phyloP scores from a whole-genome alignment of 139 green algal genomes.

The Chlamydomonas sphaeroides region DNA sequence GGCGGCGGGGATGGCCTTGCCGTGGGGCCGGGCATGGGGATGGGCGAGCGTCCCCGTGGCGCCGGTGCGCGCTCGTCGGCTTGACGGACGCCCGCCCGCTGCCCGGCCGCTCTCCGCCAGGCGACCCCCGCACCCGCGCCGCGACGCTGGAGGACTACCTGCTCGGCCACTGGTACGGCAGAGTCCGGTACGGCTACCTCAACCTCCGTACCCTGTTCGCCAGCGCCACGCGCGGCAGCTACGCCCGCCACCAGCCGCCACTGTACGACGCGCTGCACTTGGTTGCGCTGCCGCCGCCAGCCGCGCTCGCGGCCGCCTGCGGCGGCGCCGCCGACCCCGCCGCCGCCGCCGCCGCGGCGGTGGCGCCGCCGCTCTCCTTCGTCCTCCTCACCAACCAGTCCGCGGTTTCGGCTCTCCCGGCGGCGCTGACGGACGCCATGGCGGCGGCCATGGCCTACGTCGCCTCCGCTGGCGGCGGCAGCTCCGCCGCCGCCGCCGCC shows the following conservation, averaged over 20 bases:
- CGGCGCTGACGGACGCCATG: slow-evolving; percentile 44
- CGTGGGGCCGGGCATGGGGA: too few species aligned
- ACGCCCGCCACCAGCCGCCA: too few species aligned
- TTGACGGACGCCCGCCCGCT: too few species aligned
- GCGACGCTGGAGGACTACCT: slow-evolving; percentile 74
- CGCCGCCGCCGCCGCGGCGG: neutral
- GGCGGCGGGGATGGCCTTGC: too few species aligned
- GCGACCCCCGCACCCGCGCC: slow-evolving; percentile 4
- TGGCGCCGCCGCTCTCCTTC: slow-evolving; percentile 29
- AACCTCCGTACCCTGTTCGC: too few species aligned
- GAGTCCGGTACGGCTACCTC: neutral
- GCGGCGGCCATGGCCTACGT: slow-evolving; percentile 23
- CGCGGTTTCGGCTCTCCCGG: slow-evolving; percentile 62
- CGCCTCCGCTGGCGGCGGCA: neutral
- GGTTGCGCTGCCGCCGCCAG: slow-evolving; percentile 42
- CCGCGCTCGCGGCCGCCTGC: neutral
- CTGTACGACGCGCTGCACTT: slow-evolving; percentile 74
- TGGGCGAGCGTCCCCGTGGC: too few species aligned
- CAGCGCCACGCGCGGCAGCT: too few species aligned
- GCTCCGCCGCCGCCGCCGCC: too few species aligned
- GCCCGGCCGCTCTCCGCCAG: too few species aligned
- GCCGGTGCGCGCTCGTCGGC: too few species aligned
- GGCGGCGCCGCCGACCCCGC: neutral
- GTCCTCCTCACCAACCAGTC: slow-evolving; percentile 62
- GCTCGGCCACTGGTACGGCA: slow-evolving; percentile 65